Base-by-base conservation (phyloP, 768 basidiomycete genomes). In the Kwoniella europaea region DNA sequence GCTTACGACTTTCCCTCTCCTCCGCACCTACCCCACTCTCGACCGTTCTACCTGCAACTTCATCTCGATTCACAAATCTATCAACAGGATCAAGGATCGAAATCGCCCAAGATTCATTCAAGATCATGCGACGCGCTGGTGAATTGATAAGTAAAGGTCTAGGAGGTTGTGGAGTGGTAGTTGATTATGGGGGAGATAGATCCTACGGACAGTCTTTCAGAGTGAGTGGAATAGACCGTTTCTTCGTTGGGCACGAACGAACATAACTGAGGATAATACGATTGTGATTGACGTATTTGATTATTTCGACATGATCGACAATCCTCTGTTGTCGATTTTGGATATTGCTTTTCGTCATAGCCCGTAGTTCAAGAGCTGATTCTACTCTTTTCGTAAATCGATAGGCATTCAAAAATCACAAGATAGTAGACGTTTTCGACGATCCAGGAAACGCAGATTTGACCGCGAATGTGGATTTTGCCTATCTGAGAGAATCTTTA, bases 381-480 rank as follows among this genome's bases (percentile, higher is more conserved):
- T 9, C 7, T 35, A 35, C 35, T 35, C 6, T 35, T 35, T 35
- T 6, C 35, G 35, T 35, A 9, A 35, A 35, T 35, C 35, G 6
- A 2, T 70, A 98, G 95, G 97, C 91, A 0, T 98, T 99, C 87
- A 91, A 90, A 82, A 86, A 89, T 22, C 97, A 98, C 80, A 87
- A 90, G 68, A 89, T 93, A 15, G 91, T 92, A 1, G 91, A 95
- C 80, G 86, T 92, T 3, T 96, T 98, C 79, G 86, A 91, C 63
- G 85, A 87, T 10, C 94, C 95, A 0, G 97, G 97, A 18, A 87
- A 91, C 53, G 91, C 92, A 53, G 97, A 99, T 82, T 84, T 98
- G 58, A 99, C 97, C 0, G 90, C 91, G n/a, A 97, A 98, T 78
- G 96, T 99, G 59, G 95, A 99, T 84, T 98, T 98, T 84, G 88